Conservation (phyloP, 257 asterid genomes). For the Cynanchum wilfordii region DNA sequence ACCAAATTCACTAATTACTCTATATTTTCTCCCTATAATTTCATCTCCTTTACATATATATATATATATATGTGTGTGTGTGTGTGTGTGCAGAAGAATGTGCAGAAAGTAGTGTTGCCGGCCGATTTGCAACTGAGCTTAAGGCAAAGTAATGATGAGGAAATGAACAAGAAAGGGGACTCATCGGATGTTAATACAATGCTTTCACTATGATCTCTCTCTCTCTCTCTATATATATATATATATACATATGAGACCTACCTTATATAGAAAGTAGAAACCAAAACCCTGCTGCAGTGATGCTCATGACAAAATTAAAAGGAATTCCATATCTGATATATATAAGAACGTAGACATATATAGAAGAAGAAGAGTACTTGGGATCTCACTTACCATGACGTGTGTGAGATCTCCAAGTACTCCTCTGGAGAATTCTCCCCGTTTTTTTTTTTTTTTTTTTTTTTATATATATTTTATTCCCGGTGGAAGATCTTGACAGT, state of each 20-base stretch:
- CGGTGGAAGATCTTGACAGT: background rate
- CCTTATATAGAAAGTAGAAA: background rate
- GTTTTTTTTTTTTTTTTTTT: too few species aligned
- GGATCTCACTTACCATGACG: background rate
- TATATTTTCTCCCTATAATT: too few species aligned
- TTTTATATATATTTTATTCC: too few species aligned
- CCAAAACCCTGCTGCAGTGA: background rate
- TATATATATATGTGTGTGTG: background rate
- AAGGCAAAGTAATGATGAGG: constrained; percentile 33
- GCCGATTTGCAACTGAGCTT: constrained; percentile 55
- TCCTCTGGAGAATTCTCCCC: background rate
- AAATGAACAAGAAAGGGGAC: constrained; percentile 28
- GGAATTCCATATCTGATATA: background rate
- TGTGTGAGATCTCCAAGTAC: background rate
- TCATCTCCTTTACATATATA: too few species aligned
- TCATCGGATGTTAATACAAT: constrained; percentile 56
- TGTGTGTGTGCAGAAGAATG: constrained; percentile 35
- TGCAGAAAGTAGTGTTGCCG: constrained; percentile 23
- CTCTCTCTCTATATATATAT: too few species aligned
- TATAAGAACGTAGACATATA: background rate
- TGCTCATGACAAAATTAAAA: background rate
- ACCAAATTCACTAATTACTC: too few species aligned
- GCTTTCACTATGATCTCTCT: constrained; percentile 61
- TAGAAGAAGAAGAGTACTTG: background rate
- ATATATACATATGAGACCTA: background rate